phyloP scores from a whole-genome alignment of 1,284 basidiomycete species.

The Polyporus tsugae region DNA sequence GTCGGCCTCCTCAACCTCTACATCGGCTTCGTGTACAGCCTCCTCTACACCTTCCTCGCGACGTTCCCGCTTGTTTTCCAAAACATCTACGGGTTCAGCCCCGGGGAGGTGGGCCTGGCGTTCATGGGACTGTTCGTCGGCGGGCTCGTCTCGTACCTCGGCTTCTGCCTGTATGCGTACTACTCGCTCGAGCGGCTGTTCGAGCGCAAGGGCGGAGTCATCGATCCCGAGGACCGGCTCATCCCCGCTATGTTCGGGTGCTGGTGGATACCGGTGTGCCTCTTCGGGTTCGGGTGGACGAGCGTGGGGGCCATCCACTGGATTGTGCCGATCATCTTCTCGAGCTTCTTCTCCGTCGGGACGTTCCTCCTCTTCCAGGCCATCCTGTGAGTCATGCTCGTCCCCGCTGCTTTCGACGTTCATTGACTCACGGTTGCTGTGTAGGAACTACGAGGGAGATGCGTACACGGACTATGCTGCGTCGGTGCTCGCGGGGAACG shows the following conservation, averaged over 20 bases:
- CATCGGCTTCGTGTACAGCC: constrained; percentile 51
- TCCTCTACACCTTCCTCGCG: constrained; percentile 45
- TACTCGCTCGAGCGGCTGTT: constrained; percentile 31
- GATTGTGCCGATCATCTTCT: constrained; percentile 41
- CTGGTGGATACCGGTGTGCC: constrained; percentile 48
- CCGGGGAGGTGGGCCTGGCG: constrained; percentile 52
- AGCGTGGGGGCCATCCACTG: constrained; percentile 42
- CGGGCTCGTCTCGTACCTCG: constrained; percentile 33
- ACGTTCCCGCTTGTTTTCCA: constrained; percentile 46
- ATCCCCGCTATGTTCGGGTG: constrained; percentile 48
- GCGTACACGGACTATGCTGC: constrained; percentile 47
- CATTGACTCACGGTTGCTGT: neutral
- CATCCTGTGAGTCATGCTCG: constrained; percentile 12
- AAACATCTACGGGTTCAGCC: constrained; percentile 44
- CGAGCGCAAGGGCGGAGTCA: constrained; percentile 22
- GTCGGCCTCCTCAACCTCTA: constrained; percentile 52
- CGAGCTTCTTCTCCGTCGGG: constrained; percentile 35
- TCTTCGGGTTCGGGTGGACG: constrained; percentile 56
- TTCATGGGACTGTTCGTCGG: constrained; percentile 56
- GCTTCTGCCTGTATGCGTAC: constrained; percentile 32
- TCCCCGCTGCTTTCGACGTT: neutral
- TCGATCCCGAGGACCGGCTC: constrained; percentile 54
- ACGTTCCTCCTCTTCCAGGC: constrained; percentile 46
- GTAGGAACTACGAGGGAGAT: constrained; percentile 26
- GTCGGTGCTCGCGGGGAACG: constrained; percentile 49